A percentile compares a stretch with the other conserved stretches of the same genome.
Conservation (phyloP, 192 early-diverging fungal species). For the Umbelopsis vinacea region DNA sequence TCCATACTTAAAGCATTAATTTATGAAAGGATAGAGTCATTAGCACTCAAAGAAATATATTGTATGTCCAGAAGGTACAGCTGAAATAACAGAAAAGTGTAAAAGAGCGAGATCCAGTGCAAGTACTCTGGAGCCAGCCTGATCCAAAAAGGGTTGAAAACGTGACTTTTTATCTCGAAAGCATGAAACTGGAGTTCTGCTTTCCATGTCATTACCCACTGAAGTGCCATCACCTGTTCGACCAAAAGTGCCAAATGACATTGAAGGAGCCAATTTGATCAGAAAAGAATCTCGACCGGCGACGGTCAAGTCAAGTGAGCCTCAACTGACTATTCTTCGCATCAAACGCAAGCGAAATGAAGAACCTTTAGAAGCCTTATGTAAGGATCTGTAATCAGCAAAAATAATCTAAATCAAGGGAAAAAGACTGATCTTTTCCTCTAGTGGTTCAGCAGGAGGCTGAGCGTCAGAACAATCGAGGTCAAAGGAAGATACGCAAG, state of each 20-base stretch:
- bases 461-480: conserved; percentile 26
- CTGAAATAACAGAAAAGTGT: too few species aligned
- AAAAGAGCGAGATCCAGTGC: too few species aligned
- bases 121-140: too few species aligned
- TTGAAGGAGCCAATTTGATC: conserved; percentile 3
- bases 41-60: too few species aligned
- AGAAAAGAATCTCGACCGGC: background rate
- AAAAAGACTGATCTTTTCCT: background rate
- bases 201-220: conserved; percentile 1
- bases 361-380: conserved; percentile 72
- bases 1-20: too few species aligned
- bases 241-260: conserved; percentile 5
- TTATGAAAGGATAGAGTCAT: too few species aligned
- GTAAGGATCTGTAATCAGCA: conserved; percentile 36
- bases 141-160: background rate
- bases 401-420: background rate
- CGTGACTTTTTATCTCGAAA: background rate
- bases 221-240: background rate
- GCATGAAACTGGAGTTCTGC: background rate
- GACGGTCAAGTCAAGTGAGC: background rate
- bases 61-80: too few species aligned
- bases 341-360: conserved; percentile 79
- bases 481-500: background rate
- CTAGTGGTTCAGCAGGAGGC: conserved; percentile 59
- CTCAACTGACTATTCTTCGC: conserved; percentile 65